Evolutionary conservation across 441 rosid genomes (phyloP).

Genomic region (Brassica balearica): DNA sequence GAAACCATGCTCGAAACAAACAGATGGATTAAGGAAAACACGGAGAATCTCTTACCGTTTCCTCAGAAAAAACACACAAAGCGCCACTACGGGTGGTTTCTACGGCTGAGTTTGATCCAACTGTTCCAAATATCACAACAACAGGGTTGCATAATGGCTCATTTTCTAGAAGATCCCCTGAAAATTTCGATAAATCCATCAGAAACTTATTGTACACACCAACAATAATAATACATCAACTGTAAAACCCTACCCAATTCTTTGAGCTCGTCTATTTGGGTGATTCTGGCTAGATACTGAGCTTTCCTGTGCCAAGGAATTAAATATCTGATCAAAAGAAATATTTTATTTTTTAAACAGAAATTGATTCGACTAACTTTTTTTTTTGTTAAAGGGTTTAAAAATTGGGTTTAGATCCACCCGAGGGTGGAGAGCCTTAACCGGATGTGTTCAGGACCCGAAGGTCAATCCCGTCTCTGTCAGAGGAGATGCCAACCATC

Average conservation of each 20-base stretch:
- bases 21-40: not conserved
- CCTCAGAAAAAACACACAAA: not conserved
- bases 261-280: not conserved
- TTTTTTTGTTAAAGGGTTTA: too few species aligned
- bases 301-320: not conserved
- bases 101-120: constrained; percentile 2
- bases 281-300: not conserved
- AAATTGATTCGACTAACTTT: not conserved
- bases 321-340: not conserved
- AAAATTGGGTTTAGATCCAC: constrained; percentile 50
- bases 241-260: not conserved
- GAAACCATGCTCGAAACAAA: not conserved
- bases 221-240: not conserved
- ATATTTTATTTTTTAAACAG: not conserved
- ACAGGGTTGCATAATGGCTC: constrained; percentile 3
- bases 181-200: not conserved
- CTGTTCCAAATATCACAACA: not conserved
- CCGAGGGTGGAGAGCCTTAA: constrained; percentile 56
- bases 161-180: not conserved
- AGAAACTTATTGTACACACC: not conserved
- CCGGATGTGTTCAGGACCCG: constrained; percentile 52
- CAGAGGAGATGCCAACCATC: constrained; percentile 80
- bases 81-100: not conserved
- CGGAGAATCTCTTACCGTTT: not conserved
- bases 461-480: constrained; percentile 56